Conservation (phyloP, 1,139 yeast genomes). For the Saccharomyces hybrid region DNA sequence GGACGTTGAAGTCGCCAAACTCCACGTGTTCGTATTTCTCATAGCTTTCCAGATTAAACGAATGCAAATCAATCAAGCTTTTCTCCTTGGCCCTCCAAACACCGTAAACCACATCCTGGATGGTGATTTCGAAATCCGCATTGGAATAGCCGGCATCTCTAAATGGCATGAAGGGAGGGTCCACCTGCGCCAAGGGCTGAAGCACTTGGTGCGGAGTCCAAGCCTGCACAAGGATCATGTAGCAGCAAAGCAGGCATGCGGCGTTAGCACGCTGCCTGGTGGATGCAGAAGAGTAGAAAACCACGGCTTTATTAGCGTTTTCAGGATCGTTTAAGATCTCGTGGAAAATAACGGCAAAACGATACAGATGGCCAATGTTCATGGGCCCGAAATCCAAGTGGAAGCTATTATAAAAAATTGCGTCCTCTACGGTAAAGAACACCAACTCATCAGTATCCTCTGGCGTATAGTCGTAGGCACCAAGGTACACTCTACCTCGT, state of each 20-base stretch:
- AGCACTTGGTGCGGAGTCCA: slow-evolving; percentile 98
- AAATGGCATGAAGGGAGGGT: slow-evolving; percentile 90
- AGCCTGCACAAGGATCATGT: slow-evolving; percentile 89
- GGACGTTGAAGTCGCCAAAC: slow-evolving; percentile 89
- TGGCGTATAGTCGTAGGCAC: slow-evolving; percentile 79
- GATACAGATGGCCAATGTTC: slow-evolving; percentile 83
- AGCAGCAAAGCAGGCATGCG: slow-evolving; percentile 87
- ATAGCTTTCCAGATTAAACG: slow-evolving; percentile 83
- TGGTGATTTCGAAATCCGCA: slow-evolving; percentile 87
- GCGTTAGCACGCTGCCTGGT: slow-evolving; percentile 86
- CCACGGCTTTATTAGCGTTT: slow-evolving; percentile 83
- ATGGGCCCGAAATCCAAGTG: slow-evolving; percentile 95
- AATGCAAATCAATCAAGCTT: slow-evolving; percentile 75
- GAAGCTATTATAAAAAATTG: slow-evolving; percentile 84
- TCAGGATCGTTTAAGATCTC: slow-evolving; percentile 80
- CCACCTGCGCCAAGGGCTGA: slow-evolving; percentile 87
- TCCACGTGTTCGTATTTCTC: slow-evolving; percentile 94
- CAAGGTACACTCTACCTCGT: slow-evolving; percentile 77
- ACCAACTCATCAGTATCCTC: slow-evolving; percentile 68
- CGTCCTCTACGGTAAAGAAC: slow-evolving; percentile 87
- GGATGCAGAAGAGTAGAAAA: slow-evolving; percentile 76
- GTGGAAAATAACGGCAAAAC: slow-evolving; percentile 92
- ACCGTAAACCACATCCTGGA: slow-evolving; percentile 92
- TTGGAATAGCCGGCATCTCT: slow-evolving; percentile 96
- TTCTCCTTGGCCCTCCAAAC: slow-evolving; percentile 97